These are phyloP conservation scores for Tulasnella sp. DNA, from an alignment of 768 basidiomycete species.

Conservation along the genomic window DNA sequence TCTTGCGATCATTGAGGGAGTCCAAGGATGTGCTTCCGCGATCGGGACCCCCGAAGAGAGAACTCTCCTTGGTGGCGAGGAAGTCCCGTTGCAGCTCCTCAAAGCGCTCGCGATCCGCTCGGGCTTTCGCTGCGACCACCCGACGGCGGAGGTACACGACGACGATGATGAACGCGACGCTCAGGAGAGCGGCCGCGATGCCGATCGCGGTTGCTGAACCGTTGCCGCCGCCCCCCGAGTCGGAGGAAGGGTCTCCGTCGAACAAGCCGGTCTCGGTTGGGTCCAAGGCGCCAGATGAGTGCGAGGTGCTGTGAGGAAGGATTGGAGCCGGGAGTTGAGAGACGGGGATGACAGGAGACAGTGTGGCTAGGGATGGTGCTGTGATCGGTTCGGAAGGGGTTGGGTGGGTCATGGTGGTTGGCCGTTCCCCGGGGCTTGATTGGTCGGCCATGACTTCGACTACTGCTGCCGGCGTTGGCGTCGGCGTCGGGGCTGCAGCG, in stretches of 20 bases:
- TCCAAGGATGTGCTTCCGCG: neutral
- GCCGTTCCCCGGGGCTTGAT: neutral
- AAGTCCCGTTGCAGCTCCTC: neutral
- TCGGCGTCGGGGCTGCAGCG: no score
- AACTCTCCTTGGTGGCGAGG: slow-evolving; percentile 5
- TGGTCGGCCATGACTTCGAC: neutral
- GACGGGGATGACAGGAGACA: neutral
- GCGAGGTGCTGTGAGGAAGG: neutral
- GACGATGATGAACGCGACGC: neutral
- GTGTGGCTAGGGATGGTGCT: neutral
- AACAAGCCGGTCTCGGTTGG: neutral
- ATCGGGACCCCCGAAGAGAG: neutral
- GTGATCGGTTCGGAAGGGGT: neutral
- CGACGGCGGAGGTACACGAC: neutral
- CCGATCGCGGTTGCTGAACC: neutral
- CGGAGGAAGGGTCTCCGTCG: neutral
- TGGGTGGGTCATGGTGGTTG: neutral
- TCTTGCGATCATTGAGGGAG: neutral
- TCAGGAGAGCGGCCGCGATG: neutral
- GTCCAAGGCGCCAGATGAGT: neutral
- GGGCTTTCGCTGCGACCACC: neutral
- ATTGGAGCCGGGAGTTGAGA: neutral
- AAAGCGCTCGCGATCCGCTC: neutral
- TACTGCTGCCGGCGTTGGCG: neutral
- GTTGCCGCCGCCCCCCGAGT: neutral